phyloP scores from a whole-genome alignment of 2,329 filamentous ascomycete genomes.

The Colletotrichum falcatum region DNA sequence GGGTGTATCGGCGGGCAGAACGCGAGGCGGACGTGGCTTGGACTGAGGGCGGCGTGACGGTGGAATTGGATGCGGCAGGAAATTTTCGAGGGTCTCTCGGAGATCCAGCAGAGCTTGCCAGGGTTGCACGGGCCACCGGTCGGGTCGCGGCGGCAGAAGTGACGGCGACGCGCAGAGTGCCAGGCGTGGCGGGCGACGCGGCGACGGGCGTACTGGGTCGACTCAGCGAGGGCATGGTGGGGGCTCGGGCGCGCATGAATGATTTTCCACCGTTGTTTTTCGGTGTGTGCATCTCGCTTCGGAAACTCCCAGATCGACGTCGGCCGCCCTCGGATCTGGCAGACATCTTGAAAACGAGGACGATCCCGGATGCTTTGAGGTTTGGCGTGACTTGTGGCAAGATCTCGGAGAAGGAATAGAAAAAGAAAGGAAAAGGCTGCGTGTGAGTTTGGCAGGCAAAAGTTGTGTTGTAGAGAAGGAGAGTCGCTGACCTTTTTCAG shows the following conservation, averaged over 20 bases:
- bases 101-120: conserved; percentile 18
- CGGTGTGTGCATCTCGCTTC: conserved; percentile 13
- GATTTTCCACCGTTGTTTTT: conserved; percentile 27
- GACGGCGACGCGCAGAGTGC: conserved; percentile 16
- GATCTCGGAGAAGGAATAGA: neutral
- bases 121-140: conserved; percentile 33
- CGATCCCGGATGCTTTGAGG: neutral
- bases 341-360: conserved; percentile 10
- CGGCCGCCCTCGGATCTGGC: conserved; percentile 1
- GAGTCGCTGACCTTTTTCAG: conserved; percentile 21
- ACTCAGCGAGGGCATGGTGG: conserved; percentile 7
- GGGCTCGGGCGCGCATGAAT: conserved; percentile 26
- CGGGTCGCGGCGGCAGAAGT: conserved; percentile 16
- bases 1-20: neutral
- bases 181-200: conserved; percentile 1
- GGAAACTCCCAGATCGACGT: neutral
- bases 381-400: neutral
- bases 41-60: conserved; percentile 27
- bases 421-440: neutral
- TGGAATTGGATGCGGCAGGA: conserved; percentile 26
- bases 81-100: conserved; percentile 34
- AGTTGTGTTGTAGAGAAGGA: conserved; percentile 6
- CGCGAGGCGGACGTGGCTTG: conserved; percentile 13
- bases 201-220: conserved; percentile 4
- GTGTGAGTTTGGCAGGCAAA: conserved; percentile 17